These are phyloP conservation scores for Plasmodium gallinaceum DNA, from an alignment of 169 alveolate genomes.

Conservation along the genomic window DNA sequence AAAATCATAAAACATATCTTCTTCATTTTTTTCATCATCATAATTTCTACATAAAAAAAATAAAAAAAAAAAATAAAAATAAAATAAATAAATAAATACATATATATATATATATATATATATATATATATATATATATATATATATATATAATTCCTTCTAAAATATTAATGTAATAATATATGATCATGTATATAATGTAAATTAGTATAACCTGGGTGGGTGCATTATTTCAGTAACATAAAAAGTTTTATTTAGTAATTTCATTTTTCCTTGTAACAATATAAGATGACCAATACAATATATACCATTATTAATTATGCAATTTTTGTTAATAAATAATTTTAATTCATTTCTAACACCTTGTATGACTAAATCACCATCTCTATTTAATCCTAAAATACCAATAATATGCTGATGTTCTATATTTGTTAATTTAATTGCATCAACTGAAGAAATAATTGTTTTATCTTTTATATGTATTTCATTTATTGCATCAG, in stretches of 20 bases:
- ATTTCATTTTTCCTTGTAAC: slow-evolving; percentile 76
- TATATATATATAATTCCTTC: not conserved
- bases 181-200: not conserved
- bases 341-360: slow-evolving; percentile 77
- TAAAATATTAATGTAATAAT: not conserved
- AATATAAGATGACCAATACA: slow-evolving; percentile 82
- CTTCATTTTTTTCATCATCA: slow-evolving; percentile 63
- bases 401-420: slow-evolving; percentile 82
- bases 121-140: not conserved
- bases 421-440: slow-evolving; percentile 75
- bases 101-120: not conserved
- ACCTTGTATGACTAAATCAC: slow-evolving; percentile 83
- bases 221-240: slow-evolving; percentile 84
- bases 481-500: slow-evolving; percentile 59
- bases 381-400: slow-evolving; percentile 80
- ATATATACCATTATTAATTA: slow-evolving; percentile 80
- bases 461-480: slow-evolving; percentile 45
- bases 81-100: too few species aligned
- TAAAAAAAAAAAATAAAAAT: not conserved
- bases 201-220: slow-evolving; percentile 55
- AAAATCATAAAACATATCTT: slow-evolving; percentile 45
- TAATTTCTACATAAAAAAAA: slow-evolving; percentile 18
- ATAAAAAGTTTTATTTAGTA: slow-evolving; percentile 71
- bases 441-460: slow-evolving; percentile 81
- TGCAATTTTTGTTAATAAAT: slow-evolving; percentile 58